Conservation (phyloP, 352 stramenopile genomes). For the Globisporangium barbulae region DNA sequence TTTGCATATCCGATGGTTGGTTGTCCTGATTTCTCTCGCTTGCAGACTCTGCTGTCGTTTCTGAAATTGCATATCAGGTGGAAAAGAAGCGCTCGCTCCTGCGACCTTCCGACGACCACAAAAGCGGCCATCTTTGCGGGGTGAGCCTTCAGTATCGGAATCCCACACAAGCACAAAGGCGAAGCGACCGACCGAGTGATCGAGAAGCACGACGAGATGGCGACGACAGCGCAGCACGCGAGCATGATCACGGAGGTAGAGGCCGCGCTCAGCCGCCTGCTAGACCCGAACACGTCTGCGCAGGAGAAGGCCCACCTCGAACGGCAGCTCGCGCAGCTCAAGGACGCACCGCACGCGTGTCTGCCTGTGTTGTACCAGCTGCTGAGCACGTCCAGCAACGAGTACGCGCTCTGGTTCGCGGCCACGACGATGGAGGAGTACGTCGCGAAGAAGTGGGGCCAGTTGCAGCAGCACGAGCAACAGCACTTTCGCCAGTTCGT, state of each 20-base stretch:
- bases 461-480: constrained; percentile 40
- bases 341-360: constrained; percentile 43
- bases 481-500: constrained; percentile 56
- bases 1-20: background rate
- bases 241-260: constrained; percentile 63
- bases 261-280: constrained; percentile 43
- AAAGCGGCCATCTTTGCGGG: background rate
- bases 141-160: constrained; percentile 1
- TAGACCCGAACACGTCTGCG: constrained; percentile 52
- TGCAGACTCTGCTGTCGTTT: background rate
- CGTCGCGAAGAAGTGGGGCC: constrained; percentile 53
- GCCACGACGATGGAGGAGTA: constrained; percentile 73
- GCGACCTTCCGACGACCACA: constrained; percentile 3
- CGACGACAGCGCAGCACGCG: constrained; percentile 5
- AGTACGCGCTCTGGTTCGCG: constrained; percentile 81
- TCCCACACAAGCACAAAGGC: background rate
- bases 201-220: constrained; percentile 2
- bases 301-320: constrained; percentile 51
- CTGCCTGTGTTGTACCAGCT: constrained; percentile 69
- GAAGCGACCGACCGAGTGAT: background rate
- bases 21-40: background rate
- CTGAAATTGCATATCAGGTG: background rate
- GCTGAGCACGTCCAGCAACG: constrained; percentile 50
- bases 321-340: constrained; percentile 58
- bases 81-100: background rate